Base-by-base conservation (phyloP, 441 rosid genomes). In the Capsella rubella region DNA sequence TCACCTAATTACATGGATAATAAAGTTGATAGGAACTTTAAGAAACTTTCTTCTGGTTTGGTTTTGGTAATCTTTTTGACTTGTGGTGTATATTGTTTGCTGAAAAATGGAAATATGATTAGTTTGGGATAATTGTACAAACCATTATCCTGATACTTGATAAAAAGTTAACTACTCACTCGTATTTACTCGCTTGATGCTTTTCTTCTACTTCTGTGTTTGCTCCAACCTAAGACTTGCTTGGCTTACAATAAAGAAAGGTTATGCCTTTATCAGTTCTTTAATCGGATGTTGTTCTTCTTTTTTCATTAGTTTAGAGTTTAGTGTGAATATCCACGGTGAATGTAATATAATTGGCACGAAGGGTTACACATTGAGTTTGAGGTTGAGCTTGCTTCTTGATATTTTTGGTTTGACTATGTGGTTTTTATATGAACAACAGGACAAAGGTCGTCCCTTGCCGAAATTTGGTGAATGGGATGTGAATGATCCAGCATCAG, bases 381-480 rank as follows among this genome's bases (percentile, higher is more conserved):
- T 69, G 49, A 40, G 67, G 25, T 9, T 50, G 7, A 31, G 16
- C 49, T 63, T 77, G 53, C 10, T 70, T 76, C 13, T 64, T 62
- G 58, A 46, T 75, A 46, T 5, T 15, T 70, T 75, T 59, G 51
- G 42, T 43, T 64, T 55, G 15, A 42, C 34, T 16, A 12, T 53
- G 42, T 39, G 37, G 74, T 39, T 13, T 49, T 9, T 45, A 67
- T 6, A 12, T 28, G 82, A 43, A 69, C 87, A 89, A 69, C 92
- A 89, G 79, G 83, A 80, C 62, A 77, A 85, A 76, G 98, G 93
- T 81, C 89, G 84, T 50, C 97, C 98, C 39, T 84, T 89, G 83
- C 98, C 97, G 32, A 93, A 93, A 62, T 93, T 93, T 73, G 98
- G 98, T 29, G 98, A 93, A 84, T 93, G 98, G 98, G 98, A 90